These are phyloP conservation scores for Tephrocybe sp. DNA, from an alignment of 768 basidiomycete species.

Conservation along the genomic window DNA sequence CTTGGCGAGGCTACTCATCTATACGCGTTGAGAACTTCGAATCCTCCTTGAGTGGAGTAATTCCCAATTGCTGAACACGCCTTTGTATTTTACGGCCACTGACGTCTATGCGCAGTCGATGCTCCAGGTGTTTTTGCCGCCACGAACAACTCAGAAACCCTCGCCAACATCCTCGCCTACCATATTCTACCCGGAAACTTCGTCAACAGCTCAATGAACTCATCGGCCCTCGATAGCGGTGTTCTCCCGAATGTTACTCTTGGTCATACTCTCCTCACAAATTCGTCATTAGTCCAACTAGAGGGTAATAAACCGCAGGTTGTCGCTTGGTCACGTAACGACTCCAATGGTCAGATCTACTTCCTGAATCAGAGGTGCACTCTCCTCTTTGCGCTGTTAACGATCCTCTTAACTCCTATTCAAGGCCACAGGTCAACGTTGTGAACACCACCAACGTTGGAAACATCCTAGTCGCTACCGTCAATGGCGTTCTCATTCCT, in stretches of 20 bases:
- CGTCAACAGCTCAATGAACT: slow-evolving; percentile 10
- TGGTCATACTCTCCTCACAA: slow-evolving; percentile 62
- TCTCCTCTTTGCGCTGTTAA: not conserved
- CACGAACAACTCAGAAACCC: slow-evolving; percentile 1
- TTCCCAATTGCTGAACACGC: too few relatives aligned
- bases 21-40: too few relatives aligned
- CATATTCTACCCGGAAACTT: slow-evolving; percentile 22
- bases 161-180: slow-evolving; percentile 18
- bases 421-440: slow-evolving; percentile 24
- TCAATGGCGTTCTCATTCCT: slow-evolving; percentile 50
- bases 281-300: slow-evolving; percentile 45
- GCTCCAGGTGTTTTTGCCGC: slow-evolving; percentile 3
- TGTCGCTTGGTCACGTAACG: slow-evolving; percentile 42
- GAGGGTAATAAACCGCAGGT: slow-evolving; percentile 63
- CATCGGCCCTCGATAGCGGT: slow-evolving; percentile 32
- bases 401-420: not conserved
- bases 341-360: slow-evolving; percentile 35
- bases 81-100: too few relatives aligned
- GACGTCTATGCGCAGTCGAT: slow-evolving; percentile 15
- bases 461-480: slow-evolving; percentile 42
- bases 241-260: slow-evolving; percentile 59
- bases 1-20: too few relatives aligned
- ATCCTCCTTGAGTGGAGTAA: too few relatives aligned
- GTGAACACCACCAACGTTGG: slow-evolving; percentile 38
- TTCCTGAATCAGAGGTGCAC: slow-evolving; percentile 52